Conservation (phyloP, 2,329 filamentous ascomycete species). For the Pleomassaria siparia region DNA sequence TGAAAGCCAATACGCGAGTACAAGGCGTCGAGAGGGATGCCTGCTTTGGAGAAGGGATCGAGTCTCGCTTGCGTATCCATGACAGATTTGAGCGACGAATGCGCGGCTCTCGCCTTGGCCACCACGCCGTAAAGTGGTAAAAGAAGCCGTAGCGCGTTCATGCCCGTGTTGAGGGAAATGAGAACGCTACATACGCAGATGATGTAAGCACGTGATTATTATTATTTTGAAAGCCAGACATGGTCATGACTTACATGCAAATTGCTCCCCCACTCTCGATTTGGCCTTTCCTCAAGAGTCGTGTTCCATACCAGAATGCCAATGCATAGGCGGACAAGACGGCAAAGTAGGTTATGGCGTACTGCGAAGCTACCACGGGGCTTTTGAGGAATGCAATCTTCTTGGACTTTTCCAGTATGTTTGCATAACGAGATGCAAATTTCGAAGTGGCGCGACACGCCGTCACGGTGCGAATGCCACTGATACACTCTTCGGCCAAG, state of each 20-base stretch:
- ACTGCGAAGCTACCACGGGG: too few species aligned
- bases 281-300: conserved; percentile 8
- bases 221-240: conserved; percentile 46
- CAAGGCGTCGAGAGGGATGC: conserved; percentile 66
- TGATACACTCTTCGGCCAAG: conserved; percentile 87
- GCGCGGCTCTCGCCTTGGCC: conserved; percentile 71
- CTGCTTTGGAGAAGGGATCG: conserved; percentile 68
- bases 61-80: conserved; percentile 1
- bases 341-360: conserved; percentile 6
- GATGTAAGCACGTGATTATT: conserved; percentile 85
- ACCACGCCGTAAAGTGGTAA: conserved; percentile 61
- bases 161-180: too few species aligned
- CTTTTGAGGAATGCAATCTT: too few species aligned
- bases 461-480: conserved; percentile 82
- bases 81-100: conserved; percentile 2
- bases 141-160: conserved; percentile 25
- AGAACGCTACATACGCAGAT: conserved; percentile 64
- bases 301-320: conserved; percentile 8
- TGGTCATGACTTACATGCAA: conserved; percentile 82
- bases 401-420: conserved; percentile 56
- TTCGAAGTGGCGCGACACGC: conserved; percentile 90
- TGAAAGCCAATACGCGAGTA: conserved; percentile 6
- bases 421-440: conserved; percentile 77
- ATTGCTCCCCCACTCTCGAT: conserved; percentile 6
- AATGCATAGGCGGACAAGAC: conserved; percentile 8